Percentiles rank a stretch among this genome's conserved stretches.
Evolutionary conservation across 495 filamentous ascomycete genomes (phyloP).

Genomic region (Margaritispora aquatica): DNA sequence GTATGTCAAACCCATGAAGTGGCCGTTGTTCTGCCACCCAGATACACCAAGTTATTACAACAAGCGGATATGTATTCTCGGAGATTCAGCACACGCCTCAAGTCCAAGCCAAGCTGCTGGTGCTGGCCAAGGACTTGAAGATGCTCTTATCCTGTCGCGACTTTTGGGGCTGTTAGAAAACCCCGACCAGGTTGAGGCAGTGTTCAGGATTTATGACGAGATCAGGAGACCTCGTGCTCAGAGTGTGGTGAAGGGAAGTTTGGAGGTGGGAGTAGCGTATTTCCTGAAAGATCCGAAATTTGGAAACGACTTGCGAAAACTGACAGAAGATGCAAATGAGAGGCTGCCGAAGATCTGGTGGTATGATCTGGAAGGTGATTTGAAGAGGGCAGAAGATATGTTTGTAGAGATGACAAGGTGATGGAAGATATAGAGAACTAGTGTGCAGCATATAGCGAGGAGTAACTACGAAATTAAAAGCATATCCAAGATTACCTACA

Average conservation of each 20-base stretch:
- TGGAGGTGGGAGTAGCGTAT: slow-evolving; percentile 28
- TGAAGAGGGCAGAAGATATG: slow-evolving; percentile 19
- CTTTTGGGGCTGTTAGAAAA: slow-evolving; percentile 41
- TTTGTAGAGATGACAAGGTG: slow-evolving; percentile 9
- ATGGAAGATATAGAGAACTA: neutral
- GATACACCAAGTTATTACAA: slow-evolving; percentile 47
- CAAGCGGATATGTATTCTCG: slow-evolving; percentile 49
- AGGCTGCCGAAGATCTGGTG: slow-evolving; percentile 45
- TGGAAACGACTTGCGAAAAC: slow-evolving; percentile 35
- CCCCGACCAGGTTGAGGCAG: slow-evolving; percentile 34
- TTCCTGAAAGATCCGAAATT: slow-evolving; percentile 34
- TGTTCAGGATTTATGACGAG: slow-evolving; percentile 54
- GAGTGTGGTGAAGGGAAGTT: slow-evolving; percentile 28
- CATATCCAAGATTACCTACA: no score
- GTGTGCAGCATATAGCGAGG: no score
- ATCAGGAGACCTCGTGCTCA: slow-evolving; percentile 43
- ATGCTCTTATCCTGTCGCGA: slow-evolving; percentile 49
- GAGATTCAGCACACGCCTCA: slow-evolving; percentile 62
- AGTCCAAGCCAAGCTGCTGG: slow-evolving; percentile 65
- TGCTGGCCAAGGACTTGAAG: slow-evolving; percentile 61
- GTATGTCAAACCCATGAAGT: slow-evolving; percentile 33
- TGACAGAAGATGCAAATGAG: slow-evolving; percentile 34
- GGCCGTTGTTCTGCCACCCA: slow-evolving; percentile 57
- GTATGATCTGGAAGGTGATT: slow-evolving; percentile 25
- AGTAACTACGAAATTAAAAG: no score